A percentile compares a stretch with the other conserved stretches of the same genome.
Evolutionary conservation across 2,329 filamentous ascomycete genomes (phyloP).

Genomic region (Trichoderma cornu-damae): DNA sequence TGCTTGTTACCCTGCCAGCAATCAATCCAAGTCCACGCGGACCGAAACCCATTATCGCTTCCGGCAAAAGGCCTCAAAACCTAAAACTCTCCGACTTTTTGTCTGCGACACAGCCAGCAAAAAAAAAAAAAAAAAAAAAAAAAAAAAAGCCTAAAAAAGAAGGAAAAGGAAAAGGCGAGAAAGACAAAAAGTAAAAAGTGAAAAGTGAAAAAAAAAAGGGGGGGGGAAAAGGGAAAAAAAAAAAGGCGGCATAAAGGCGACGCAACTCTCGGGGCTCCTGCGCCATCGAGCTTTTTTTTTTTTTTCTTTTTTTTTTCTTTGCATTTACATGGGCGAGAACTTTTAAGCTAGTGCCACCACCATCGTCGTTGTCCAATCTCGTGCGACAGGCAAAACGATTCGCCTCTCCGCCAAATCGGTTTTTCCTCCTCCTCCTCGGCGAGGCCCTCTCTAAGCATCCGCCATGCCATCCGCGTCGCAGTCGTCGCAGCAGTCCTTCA

Average conservation of each 20-base stretch:
- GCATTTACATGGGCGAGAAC: background rate
- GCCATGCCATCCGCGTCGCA: slow-evolving; percentile 43
- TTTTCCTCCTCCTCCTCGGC: background rate
- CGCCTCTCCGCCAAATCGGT: background rate
- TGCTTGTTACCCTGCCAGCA: slow-evolving; percentile 16
- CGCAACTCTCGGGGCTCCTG: too few species aligned
- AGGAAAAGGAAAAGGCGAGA: background rate
- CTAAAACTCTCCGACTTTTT: background rate
- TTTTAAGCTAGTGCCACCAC: slow-evolving; percentile 9
- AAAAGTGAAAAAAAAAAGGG: too few species aligned
- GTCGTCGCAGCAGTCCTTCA: slow-evolving; percentile 52
- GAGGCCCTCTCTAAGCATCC: background rate
- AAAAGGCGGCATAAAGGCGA: background rate
- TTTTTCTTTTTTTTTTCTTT: background rate
- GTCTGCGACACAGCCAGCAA: background rate
- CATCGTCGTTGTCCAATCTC: slow-evolving; percentile 3
- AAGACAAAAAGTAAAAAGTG: background rate
- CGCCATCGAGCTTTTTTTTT: background rate
- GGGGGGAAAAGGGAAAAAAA: too few species aligned
- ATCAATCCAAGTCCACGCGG: background rate
- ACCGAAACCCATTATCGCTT: slow-evolving; percentile 14
- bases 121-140: background rate
- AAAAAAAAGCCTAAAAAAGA: too few species aligned
- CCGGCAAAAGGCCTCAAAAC: background rate
- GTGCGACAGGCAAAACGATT: slow-evolving; percentile 15